Percentiles rank a stretch among this genome's conserved stretches.
phyloP scores from a whole-genome alignment of 1,284 basidiomycete species.

The Naganishia liquefaciens region DNA sequence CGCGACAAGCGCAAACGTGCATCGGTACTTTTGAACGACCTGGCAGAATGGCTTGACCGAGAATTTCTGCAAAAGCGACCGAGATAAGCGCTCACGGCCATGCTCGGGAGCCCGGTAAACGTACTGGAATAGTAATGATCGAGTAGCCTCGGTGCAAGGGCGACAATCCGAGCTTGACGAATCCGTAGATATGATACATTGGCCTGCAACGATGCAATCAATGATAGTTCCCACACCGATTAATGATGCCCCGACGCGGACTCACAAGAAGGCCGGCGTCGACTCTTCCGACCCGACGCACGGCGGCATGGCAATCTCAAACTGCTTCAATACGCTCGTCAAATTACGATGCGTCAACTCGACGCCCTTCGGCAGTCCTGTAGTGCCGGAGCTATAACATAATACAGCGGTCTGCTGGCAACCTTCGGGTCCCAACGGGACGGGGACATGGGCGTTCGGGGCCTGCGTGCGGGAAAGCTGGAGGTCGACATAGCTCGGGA shows the following conservation, averaged over 20 bases:
- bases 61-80: constrained; percentile 65
- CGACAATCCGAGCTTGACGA: constrained; percentile 16
- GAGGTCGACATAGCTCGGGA: constrained; percentile 29
- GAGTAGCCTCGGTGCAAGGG: constrained; percentile 25
- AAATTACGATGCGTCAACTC: constrained; percentile 66
- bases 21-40: constrained; percentile 68
- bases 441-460: constrained; percentile 9
- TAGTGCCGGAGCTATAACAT: constrained; percentile 69
- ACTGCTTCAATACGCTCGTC: constrained; percentile 17
- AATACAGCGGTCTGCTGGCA: constrained; percentile 55
- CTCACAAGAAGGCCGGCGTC: constrained; percentile 24
- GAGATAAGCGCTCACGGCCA: constrained; percentile 65
- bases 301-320: constrained; percentile 20
- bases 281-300: constrained; percentile 12
- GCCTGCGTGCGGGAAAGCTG: constrained; percentile 17
- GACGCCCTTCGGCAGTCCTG: constrained; percentile 52
- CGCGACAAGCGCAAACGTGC: constrained; percentile 68
- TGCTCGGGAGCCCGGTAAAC: constrained; percentile 55
- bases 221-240: not conserved
- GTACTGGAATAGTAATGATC: constrained; percentile 27
- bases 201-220: not conserved
- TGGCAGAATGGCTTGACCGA: constrained; percentile 61
- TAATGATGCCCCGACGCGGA: not conserved
- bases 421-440: constrained; percentile 19
- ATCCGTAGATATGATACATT: constrained; percentile 31